Base-by-base conservation (phyloP, 257 asterid genomes). In the Craterostigma plantagineum region DNA sequence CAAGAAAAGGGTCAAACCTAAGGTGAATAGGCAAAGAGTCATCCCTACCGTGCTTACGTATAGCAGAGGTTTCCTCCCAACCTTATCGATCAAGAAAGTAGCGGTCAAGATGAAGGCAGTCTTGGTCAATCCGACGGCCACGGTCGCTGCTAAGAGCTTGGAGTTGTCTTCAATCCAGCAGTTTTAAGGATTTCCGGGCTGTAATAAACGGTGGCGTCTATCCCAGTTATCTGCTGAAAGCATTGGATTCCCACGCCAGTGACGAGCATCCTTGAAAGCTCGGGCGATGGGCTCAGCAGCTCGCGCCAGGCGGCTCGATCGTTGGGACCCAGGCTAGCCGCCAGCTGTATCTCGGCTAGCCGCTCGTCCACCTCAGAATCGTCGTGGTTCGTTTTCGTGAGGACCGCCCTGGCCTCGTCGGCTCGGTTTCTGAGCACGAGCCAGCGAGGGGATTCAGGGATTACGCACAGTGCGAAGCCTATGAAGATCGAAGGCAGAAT, bases 381-480 rank as follows among this genome's bases (percentile, higher is more conserved):
- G 11, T 59, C 70, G 0, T 81, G 93, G 17, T 78, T 76, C n/a
- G 92, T 82, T 58, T 81, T 86, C 9, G 61, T 45, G 45, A 86
- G 79, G 38, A 86, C 94, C 0, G 51, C 3, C 51, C 81, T 57
- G 10, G 97, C 97, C 50, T 86, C 94, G 0, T 81, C 93, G 0
- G 67, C 54, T 36, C 94, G 56, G 38, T 71, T 65, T 59, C 71
- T 73, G 72, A 79, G 30, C 18, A 82, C 91, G 18, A 86, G 38
- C 97, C 97, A 86, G 16, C 97, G 52, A 2, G 94, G 97, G 0
- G 97, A 86, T 54, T 86, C 97, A 0, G 97, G 97, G 35, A 86
- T 81, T 12, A 86, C 42, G 53, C 57, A 73, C 35, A 86, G 58
- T 6, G 95, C 97, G 8, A 78, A 57, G 16, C 60, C 95, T 4